phyloP scores from a whole-genome alignment of 441 rosid genomes.

The Aleurites moluccanus region DNA sequence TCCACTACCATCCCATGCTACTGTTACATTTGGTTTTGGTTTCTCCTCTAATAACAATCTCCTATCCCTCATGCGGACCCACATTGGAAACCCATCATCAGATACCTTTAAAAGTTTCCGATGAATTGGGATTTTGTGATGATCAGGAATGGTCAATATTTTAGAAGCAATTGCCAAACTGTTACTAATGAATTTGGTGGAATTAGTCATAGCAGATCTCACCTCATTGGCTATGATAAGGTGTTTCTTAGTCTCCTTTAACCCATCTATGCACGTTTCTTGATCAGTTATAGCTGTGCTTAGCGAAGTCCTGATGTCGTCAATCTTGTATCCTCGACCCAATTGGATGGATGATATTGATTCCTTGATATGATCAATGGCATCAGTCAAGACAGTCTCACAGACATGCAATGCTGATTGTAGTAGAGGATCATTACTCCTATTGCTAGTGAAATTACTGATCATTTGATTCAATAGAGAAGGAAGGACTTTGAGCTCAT shows the following conservation, averaged over 20 bases:
- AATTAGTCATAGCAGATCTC: conserved; percentile 34
- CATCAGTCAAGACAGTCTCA: conserved; percentile 29
- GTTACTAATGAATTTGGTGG: conserved; percentile 59
- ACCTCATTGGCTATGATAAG: conserved; percentile 30
- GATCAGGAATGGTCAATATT: conserved; percentile 43
- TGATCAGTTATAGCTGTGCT: conserved; percentile 75
- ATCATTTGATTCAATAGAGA: conserved; percentile 23
- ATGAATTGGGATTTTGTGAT: conserved; percentile 24
- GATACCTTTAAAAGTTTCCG: conserved; percentile 12
- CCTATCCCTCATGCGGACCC: conserved; percentile 46
- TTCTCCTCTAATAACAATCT: conserved; percentile 36
- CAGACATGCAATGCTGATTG: conserved; percentile 28
- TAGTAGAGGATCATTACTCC: conserved; percentile 16
- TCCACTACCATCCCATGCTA: conserved; percentile 58
- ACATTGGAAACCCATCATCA: conserved; percentile 45
- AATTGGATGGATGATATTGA: conserved; percentile 27
- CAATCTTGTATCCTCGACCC: conserved; percentile 10
- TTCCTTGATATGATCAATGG: conserved; percentile 26
- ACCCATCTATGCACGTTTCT: conserved; percentile 67
- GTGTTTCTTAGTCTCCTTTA: conserved; percentile 36
- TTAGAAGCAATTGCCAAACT: conserved; percentile 67
- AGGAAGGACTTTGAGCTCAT: conserved; percentile 29
- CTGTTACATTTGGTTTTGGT: conserved; percentile 35
- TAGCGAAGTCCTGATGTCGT: conserved; percentile 55
- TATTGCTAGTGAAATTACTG: conserved; percentile 17